A percentile compares a stretch with the other conserved stretches of the same genome.
Conservation (phyloP, 2,329 filamentous ascomycete genomes). For the Ceratocystis cubensis region DNA sequence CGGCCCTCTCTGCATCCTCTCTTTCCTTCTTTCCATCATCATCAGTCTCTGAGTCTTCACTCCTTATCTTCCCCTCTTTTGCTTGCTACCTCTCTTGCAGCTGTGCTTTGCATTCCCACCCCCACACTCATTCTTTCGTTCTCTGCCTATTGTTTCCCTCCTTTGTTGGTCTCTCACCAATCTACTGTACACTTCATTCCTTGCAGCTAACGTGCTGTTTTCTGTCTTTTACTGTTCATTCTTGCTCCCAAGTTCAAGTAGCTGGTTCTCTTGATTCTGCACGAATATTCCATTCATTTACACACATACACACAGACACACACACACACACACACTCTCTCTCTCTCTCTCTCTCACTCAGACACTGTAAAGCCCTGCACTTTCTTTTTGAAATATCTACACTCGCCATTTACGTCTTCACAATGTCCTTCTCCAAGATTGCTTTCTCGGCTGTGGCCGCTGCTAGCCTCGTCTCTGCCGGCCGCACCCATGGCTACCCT, state of each 20-base stretch:
- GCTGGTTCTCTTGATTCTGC: constrained; percentile 3
- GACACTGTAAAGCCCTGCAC: no score
- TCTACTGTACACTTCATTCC: background rate
- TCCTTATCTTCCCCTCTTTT: constrained; percentile 11
- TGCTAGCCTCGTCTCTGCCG: constrained; percentile 8
- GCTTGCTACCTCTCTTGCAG: background rate
- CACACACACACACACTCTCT: background rate
- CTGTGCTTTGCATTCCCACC: constrained; percentile 4
- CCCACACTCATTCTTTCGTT: constrained; percentile 3
- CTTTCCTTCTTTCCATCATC: background rate
- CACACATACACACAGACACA: no score
- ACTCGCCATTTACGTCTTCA: no score
- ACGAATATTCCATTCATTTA: background rate
- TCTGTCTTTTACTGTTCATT: constrained; percentile 1
- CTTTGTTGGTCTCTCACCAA: constrained; percentile 1
- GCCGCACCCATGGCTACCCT: background rate
- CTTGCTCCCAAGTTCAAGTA: background rate
- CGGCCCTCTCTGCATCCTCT: constrained; percentile 3
- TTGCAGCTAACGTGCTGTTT: constrained; percentile 6
- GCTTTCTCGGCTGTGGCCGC: constrained; percentile 12
- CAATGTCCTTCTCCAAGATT: constrained; percentile 17
- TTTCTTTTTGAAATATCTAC: no score
- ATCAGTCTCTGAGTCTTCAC: constrained; percentile 12
- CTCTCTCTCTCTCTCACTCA: background rate
- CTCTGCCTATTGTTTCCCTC: constrained; percentile 1